Evolutionary conservation across 2,329 filamentous ascomycete species (phyloP).

Genomic region (Ophiostoma australiae): DNA sequence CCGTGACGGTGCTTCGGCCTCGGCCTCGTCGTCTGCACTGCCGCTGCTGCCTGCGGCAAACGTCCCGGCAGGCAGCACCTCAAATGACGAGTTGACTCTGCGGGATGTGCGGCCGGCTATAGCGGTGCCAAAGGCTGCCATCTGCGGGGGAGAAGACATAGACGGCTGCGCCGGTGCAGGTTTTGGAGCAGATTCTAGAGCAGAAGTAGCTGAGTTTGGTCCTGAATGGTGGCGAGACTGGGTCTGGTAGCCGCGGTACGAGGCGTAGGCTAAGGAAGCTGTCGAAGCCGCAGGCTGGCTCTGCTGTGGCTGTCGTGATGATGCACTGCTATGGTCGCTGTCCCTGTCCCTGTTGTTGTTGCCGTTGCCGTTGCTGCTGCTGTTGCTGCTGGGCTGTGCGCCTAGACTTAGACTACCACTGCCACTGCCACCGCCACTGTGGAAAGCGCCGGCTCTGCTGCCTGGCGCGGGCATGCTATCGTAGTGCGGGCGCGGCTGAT

Average conservation of each 20-base stretch:
- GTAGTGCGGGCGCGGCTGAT: slow-evolving; percentile 1
- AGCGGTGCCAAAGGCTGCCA: slow-evolving; percentile 27
- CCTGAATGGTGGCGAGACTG: neutral
- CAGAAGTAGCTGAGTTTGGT: too few relatives aligned
- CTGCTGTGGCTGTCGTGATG: neutral
- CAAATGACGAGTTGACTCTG: slow-evolving; percentile 39
- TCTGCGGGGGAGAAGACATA: neutral
- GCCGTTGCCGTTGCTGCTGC: slow-evolving; percentile 16
- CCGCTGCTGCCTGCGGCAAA: slow-evolving; percentile 27
- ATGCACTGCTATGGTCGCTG: neutral
- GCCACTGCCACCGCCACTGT: too few relatives aligned
- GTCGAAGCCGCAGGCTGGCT: neutral
- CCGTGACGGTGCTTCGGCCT: neutral
- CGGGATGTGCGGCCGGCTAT: slow-evolving; percentile 35
- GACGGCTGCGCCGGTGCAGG: neutral
- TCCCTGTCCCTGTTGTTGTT: neutral
- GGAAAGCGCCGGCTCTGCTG: neutral
- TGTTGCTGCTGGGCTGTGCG: neutral
- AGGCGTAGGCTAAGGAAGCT: neutral
- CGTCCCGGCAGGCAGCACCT: slow-evolving; percentile 40
- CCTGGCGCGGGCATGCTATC: neutral
- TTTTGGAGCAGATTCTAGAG: too few relatives aligned
- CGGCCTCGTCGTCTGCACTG: slow-evolving; percentile 14
- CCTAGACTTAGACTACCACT: too few relatives aligned
- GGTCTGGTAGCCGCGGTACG: slow-evolving; percentile 2